Evolutionary conservation across 1,284 basidiomycete species (phyloP), one percentile per base, ranked within the genome.

Genomic region (Boletus hoseneyae): DNA sequence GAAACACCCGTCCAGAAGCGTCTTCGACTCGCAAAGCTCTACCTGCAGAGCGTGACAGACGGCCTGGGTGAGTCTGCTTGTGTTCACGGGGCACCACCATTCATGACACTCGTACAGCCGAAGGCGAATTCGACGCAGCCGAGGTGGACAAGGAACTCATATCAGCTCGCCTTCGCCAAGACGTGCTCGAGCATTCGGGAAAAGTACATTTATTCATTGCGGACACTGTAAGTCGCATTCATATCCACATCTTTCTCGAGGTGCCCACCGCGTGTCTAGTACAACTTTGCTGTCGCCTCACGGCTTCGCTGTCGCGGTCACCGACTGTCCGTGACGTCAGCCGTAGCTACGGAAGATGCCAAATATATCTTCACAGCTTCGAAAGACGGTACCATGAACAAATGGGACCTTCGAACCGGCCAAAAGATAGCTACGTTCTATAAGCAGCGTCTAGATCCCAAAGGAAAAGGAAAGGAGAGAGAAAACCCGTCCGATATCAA

Each of bases 1-100:
- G 93, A 99, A 74, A 98, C 95, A 1, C 93, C 94, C 0, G 94
- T 93, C 0, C 87, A 96, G 76, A 98, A 99, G 70, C 74, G 96
- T 51, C 75, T 99, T 11, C 74, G 97, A 51, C 72, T 99, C 23
- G 95, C 96, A 4, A 88, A 93, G 66, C 71, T 95, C 56, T 98
- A 99, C 69, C 72, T 99, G 40, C 85, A 94, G 51, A 87, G 80
- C 51, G 83, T 98, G 15, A 89, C 90, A 66, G 83, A 89, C 54
- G 78, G 77, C 16, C 69, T 90, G 47, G 87, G 90, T 88, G 60
- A 67, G 84, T 74, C 3, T 42, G 6, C 32, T 40, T n/a, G 5
- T 36, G 42, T 25, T 6, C 36, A 4, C 38, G 21, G 11, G 6
- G 21, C 38, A 19, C 13, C 16, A 5, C 7, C 8, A 6, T 37